These are phyloP conservation scores for Sphagnum magellanicum DNA, from an alignment of 228 moss, liverwort and hornwort species.

Conservation along the genomic window DNA sequence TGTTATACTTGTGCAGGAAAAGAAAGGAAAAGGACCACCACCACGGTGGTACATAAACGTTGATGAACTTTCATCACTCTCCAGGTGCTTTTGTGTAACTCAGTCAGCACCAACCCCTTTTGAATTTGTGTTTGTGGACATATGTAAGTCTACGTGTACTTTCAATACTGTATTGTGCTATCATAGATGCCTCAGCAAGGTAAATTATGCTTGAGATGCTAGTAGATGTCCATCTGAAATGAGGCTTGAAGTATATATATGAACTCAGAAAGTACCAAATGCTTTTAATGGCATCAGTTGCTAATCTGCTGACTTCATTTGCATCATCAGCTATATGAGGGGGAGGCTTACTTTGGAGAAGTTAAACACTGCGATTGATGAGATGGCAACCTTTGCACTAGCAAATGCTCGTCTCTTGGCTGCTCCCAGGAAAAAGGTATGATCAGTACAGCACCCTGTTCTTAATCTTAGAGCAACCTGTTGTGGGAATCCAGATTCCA, in stretches of 20 bases:
- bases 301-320: conserved; percentile 9
- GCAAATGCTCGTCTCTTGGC: conserved; percentile 66
- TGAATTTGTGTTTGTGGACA: too few species aligned
- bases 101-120: not conserved
- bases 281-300: not conserved
- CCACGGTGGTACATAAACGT: conserved; percentile 70
- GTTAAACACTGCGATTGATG: conserved; percentile 71
- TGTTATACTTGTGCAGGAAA: conserved; percentile 39
- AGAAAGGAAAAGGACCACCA: conserved; percentile 62
- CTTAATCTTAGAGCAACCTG: not conserved
- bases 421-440: conserved; percentile 74
- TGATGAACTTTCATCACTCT: conserved; percentile 77
- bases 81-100: conserved; percentile 40
- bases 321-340: conserved; percentile 75
- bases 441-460: not conserved
- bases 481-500: not conserved
- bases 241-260: not conserved
- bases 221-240: not conserved
- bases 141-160: too few species aligned
- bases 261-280: not conserved
- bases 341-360: conserved; percentile 88
- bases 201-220: not conserved
- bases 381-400: conserved; percentile 82
- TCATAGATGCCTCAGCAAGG: not conserved
- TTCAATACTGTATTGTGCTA: too few species aligned